phyloP scores from a whole-genome alignment of 2,329 filamentous ascomycete genomes.

The Phaeosphaeria sp. region DNA sequence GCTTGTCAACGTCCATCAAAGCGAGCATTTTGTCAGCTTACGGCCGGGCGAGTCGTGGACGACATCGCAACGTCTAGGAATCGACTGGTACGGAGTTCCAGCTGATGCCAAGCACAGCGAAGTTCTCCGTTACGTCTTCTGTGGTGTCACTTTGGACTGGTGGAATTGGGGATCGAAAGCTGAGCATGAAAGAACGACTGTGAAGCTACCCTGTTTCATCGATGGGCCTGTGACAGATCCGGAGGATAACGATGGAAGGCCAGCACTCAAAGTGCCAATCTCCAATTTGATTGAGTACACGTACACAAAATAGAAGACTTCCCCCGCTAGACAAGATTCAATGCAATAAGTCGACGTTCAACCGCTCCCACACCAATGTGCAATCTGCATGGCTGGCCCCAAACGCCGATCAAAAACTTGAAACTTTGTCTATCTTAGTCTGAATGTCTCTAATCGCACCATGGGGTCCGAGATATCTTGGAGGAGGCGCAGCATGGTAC shows the following conservation, averaged over 20 bases:
- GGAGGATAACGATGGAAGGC: conserved; percentile 7
- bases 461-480: not conserved
- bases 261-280: conserved; percentile 1
- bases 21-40: conserved; percentile 7
- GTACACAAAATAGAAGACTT: not conserved
- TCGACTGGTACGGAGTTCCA: conserved; percentile 5
- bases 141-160: conserved; percentile 7
- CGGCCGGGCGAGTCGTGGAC: conserved; percentile 10
- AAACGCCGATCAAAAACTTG: not conserved
- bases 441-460: not conserved
- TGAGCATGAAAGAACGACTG: conserved; percentile 7
- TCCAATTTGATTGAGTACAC: conserved; percentile 8
- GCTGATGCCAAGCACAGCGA: conserved; percentile 6
- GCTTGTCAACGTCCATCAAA: conserved; percentile 1
- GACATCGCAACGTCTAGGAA: conserved; percentile 3
- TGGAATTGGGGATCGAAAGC: conserved; percentile 7
- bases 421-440: not conserved
- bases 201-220: conserved; percentile 9
- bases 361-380: not conserved
- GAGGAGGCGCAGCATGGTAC: not conserved
- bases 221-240: conserved; percentile 6
- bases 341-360: not conserved
- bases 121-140: conserved; percentile 2
- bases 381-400: not conserved
- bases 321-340: not conserved